Conservation (phyloP, 169 alveolate species). For the Cryptosporidium sp. region DNA sequence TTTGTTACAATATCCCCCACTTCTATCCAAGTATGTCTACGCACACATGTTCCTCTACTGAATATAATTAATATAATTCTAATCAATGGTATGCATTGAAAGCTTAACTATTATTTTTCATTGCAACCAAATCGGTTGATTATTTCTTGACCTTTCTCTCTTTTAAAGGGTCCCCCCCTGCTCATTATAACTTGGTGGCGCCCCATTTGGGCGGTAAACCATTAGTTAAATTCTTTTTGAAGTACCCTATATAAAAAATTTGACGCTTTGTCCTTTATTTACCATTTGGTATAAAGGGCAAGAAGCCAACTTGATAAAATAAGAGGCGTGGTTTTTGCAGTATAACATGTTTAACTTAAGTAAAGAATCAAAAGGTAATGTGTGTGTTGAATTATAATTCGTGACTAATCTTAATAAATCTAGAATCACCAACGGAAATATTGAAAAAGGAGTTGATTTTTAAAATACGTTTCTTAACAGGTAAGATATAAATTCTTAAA, state of each 20-base stretch:
- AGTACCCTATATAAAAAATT: too few species aligned
- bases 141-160: neutral
- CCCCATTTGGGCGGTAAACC: neutral
- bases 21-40: too few species aligned
- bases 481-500: neutral
- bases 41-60: neutral
- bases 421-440: slow-evolving; percentile 37
- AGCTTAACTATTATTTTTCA: neutral
- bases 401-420: neutral
- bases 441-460: slow-evolving; percentile 33
- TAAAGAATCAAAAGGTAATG: slow-evolving; percentile 48
- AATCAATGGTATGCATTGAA: neutral
- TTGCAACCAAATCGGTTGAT: neutral
- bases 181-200: neutral
- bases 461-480: slow-evolving; percentile 47
- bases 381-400: neutral
- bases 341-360: slow-evolving; percentile 15
- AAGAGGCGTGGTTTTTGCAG: neutral
- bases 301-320: neutral
- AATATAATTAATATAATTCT: too few species aligned
- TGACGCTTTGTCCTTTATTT: neutral
- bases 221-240: neutral
- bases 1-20: neutral
- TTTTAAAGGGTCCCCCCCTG: neutral
- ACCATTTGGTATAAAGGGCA: neutral